A percentile compares a stretch with the other conserved stretches of the same genome.
Evolutionary conservation across 441 rosid species (phyloP).

Genomic region (Mallotus japonicus): DNA sequence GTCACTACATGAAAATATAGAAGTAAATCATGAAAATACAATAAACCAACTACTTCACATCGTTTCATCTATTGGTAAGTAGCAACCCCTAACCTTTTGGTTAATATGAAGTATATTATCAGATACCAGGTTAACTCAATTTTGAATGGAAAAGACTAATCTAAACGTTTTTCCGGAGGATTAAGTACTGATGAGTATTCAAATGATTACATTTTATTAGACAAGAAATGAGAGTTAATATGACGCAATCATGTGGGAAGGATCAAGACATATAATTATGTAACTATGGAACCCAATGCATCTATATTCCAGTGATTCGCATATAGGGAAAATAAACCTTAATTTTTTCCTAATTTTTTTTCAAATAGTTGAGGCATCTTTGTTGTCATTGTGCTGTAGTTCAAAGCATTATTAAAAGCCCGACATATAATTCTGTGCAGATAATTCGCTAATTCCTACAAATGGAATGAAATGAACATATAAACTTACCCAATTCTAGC

Average conservation of each 20-base stretch:
- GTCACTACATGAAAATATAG: background rate
- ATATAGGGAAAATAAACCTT: background rate
- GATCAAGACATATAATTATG: no score
- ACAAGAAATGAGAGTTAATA: background rate
- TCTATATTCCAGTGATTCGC: background rate
- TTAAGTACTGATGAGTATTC: no score
- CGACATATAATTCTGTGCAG: background rate
- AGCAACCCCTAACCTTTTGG: background rate
- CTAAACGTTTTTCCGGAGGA: no score
- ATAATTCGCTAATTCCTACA: no score
- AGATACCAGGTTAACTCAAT: background rate
- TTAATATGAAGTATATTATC: background rate
- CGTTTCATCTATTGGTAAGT: background rate
- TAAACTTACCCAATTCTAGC: slow-evolving; percentile 71
- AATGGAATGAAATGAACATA: background rate
- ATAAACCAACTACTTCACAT: background rate
- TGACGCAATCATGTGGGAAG: background rate
- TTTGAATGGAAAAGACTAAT: background rate
- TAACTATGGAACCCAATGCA: background rate
- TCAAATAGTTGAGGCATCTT: background rate
- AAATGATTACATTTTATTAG: background rate
- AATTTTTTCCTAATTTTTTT: background rate
- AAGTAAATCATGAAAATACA: background rate
- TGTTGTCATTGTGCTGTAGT: background rate
- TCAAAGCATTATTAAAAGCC: background rate